These are phyloP conservation scores for Atalantia buxifolia DNA, from an alignment of 345 rosid genomes.

Conservation along the genomic window DNA sequence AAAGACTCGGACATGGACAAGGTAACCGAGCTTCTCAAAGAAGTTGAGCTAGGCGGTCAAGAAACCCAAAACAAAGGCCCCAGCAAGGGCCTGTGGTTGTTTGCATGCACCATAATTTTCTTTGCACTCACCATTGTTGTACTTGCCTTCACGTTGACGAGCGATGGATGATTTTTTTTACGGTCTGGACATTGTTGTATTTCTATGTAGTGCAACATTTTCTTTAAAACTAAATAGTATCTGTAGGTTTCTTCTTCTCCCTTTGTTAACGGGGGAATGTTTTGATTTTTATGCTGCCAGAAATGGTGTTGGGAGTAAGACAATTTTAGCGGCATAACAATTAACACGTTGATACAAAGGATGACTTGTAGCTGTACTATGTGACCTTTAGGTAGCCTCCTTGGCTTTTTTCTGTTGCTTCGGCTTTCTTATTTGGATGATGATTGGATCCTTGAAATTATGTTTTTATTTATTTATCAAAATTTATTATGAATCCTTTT, in stretches of 20 bases:
- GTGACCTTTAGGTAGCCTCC: neutral
- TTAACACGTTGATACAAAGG: neutral
- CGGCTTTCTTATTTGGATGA: neutral
- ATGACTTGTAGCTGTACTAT: neutral
- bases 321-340: neutral
- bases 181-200: neutral
- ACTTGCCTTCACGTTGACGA: conserved; percentile 74
- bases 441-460: neutral
- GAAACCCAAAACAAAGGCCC: conserved; percentile 39
- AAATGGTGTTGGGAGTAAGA: neutral
- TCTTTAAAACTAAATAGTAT: neutral
- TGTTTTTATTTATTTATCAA: neutral
- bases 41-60: conserved; percentile 47
- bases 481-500: no score
- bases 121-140: conserved; percentile 56
- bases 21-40: conserved; percentile 75
- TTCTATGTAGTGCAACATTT: neutral
- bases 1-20: conserved; percentile 88
- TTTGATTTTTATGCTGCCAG: neutral
- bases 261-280: neutral
- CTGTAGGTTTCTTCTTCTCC: neutral
- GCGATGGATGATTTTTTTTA: conserved; percentile 50
- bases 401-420: no score
- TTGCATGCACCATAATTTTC: conserved; percentile 54
- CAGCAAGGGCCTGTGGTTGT: conserved; percentile 51